Evolutionary conservation across 2,329 filamentous ascomycete genomes (phyloP).

Genomic region (Sarocladium brachiariae): DNA sequence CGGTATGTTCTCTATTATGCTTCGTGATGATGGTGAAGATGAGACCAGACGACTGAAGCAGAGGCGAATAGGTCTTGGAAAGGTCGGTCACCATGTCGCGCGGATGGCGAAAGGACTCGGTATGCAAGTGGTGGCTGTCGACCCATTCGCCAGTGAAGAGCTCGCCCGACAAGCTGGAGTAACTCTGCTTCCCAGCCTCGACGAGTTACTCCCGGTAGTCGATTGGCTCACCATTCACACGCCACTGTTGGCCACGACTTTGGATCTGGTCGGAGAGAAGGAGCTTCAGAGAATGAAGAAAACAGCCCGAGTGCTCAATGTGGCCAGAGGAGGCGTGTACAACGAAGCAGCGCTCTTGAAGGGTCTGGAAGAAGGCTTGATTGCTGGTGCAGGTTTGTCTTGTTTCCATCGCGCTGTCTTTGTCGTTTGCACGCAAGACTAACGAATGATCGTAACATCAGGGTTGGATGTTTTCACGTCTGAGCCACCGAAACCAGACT

Average conservation of each 20-base stretch:
- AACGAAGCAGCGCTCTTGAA: conserved; percentile 67
- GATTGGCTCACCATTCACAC: conserved; percentile 81
- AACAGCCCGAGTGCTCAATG: conserved; percentile 69
- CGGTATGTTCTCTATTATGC: conserved; percentile 30
- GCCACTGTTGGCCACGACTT: conserved; percentile 68
- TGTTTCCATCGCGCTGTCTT: neutral
- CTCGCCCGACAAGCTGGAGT: conserved; percentile 64
- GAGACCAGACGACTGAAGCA: no score
- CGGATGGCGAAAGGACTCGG: conserved; percentile 71
- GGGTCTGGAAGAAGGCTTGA: conserved; percentile 62
- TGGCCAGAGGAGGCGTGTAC: conserved; percentile 73
- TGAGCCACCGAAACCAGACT: conserved; percentile 54
- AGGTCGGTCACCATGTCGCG: conserved; percentile 75
- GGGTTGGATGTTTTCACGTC: conserved; percentile 68
- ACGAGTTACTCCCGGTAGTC: conserved; percentile 54
- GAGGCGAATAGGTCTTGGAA: conserved; percentile 59
- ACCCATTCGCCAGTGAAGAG: conserved; percentile 71
- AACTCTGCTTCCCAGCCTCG: conserved; percentile 48
- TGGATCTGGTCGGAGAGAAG: conserved; percentile 61
- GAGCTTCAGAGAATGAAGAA: conserved; percentile 67
- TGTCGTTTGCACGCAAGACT: neutral
- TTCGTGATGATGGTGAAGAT: neutral
- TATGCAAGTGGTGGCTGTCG: conserved; percentile 68
- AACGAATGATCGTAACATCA: neutral
- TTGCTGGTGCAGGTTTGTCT: conserved; percentile 59